phyloP scores from a whole-genome alignment of 768 basidiomycete genomes.

The Amylocystis lapponica region DNA sequence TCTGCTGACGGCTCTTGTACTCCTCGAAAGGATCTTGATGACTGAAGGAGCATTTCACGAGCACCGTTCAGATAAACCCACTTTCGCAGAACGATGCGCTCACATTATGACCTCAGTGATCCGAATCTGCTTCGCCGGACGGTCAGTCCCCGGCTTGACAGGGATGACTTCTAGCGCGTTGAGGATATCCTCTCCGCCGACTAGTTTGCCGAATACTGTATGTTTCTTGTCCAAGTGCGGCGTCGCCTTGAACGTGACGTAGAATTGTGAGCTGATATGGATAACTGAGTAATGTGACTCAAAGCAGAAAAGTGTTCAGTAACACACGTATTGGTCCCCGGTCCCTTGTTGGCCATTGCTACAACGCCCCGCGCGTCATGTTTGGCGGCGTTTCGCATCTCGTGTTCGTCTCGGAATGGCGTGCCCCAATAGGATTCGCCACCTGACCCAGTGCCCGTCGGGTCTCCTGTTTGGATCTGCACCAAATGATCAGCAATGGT shows the following conservation, averaged over 20 bases:
- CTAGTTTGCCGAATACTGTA: conserved; percentile 95
- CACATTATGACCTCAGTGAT: conserved; percentile 90
- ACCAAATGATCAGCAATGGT: neutral
- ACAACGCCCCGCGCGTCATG: conserved; percentile 81
- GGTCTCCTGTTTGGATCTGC: conserved; percentile 97
- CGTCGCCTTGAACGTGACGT: conserved; percentile 79
- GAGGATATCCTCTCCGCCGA: conserved; percentile 91
- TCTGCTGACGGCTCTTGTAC: conserved; percentile 79
- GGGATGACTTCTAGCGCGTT: conserved; percentile 79
- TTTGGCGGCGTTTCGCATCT: conserved; percentile 81
- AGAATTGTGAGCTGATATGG: conserved; percentile 91
- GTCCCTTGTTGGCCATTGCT: conserved; percentile 95
- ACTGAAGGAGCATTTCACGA: conserved; percentile 29
- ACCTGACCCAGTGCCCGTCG: conserved; percentile 91
- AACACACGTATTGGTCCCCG: conserved; percentile 77
- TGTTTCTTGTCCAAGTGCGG: conserved; percentile 90
- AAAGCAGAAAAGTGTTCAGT: no score
- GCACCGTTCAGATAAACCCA: neutral
- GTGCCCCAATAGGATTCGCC: conserved; percentile 94
- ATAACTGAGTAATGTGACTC: conserved; percentile 1
- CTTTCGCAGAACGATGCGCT: conserved; percentile 22
- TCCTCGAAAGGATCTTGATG: conserved; percentile 95
- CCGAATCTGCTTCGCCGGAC: conserved; percentile 77
- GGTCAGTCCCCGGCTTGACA: conserved; percentile 78
- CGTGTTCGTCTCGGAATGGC: conserved; percentile 92